Evolutionary conservation across 2,329 filamentous ascomycete species (phyloP).

Genomic region (Aspergillus tubingensis): DNA sequence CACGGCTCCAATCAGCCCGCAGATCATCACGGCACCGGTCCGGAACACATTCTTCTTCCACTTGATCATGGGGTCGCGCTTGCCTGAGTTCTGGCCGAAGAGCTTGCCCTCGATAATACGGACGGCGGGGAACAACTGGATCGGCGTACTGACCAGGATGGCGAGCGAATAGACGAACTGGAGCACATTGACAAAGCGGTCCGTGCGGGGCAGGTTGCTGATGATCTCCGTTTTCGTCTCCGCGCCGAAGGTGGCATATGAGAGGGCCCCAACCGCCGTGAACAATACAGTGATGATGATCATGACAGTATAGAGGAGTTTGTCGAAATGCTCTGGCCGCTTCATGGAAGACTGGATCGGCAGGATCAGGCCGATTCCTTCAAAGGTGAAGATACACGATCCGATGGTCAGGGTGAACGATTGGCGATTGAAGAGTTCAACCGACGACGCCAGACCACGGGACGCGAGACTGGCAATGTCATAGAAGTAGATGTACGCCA

Average conservation of each 20-base stretch:
- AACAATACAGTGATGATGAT: slow-evolving; percentile 89
- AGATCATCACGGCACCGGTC: slow-evolving; percentile 84
- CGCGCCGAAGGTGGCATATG: slow-evolving; percentile 91
- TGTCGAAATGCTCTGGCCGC: slow-evolving; percentile 81
- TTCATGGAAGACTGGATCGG: slow-evolving; percentile 97
- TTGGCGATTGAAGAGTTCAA: slow-evolving; percentile 81
- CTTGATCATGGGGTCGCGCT: slow-evolving; percentile 96
- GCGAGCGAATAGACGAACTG: slow-evolving; percentile 93
- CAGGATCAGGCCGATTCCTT: slow-evolving; percentile 93
- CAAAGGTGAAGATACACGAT: slow-evolving; percentile 96
- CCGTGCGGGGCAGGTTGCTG: slow-evolving; percentile 89
- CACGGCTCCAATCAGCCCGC: slow-evolving; percentile 80
- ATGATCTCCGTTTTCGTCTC: slow-evolving; percentile 93
- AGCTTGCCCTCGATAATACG: slow-evolving; percentile 89
- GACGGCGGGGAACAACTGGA: slow-evolving; percentile 95
- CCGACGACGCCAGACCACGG: slow-evolving; percentile 70
- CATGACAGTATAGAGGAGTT: slow-evolving; percentile 85
- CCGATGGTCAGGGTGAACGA: slow-evolving; percentile 96
- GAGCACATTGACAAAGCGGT: slow-evolving; percentile 87
- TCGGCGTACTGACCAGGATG: slow-evolving; percentile 85
- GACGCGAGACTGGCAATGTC: slow-evolving; percentile 80
- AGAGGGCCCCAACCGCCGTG: slow-evolving; percentile 82
- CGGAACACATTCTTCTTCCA: slow-evolving; percentile 98
- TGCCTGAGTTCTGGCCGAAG: slow-evolving; percentile 83
- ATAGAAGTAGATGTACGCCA: slow-evolving; percentile 92